A percentile compares a stretch with the other conserved stretches of the same genome.
Conservation (phyloP, 768 basidiomycete genomes). For the Nidula microcarpa region DNA sequence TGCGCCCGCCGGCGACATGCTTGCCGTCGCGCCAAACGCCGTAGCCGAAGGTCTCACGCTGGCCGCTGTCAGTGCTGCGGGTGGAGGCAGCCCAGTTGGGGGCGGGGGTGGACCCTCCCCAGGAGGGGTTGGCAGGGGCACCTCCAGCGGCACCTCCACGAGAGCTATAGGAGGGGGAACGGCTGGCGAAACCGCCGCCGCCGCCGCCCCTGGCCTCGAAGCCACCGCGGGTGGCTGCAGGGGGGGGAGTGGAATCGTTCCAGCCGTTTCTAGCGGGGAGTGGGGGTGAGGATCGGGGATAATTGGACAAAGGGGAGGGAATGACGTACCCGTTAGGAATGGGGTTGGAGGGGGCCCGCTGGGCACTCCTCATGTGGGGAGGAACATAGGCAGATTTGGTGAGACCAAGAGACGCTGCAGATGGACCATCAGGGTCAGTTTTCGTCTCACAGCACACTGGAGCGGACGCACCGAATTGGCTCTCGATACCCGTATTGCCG, state of each 20-base stretch:
- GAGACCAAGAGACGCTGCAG: slow-evolving; percentile 71
- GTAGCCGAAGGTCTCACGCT: slow-evolving; percentile 53
- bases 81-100: slow-evolving; percentile 37
- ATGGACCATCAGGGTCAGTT: slow-evolving; percentile 6
- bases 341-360: slow-evolving; percentile 80
- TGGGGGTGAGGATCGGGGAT: slow-evolving; percentile 9
- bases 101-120: slow-evolving; percentile 32
- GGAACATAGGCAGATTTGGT: slow-evolving; percentile 85
- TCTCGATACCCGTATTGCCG: slow-evolving; percentile 67
- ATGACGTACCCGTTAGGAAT: slow-evolving; percentile 55
- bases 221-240: slow-evolving; percentile 39
- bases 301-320: slow-evolving; percentile 5
- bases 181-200: slow-evolving; percentile 27
- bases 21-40: slow-evolving; percentile 89
- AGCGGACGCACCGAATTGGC: slow-evolving; percentile 54
- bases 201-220: slow-evolving; percentile 39
- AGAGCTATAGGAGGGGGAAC: slow-evolving; percentile 31
- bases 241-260: slow-evolving; percentile 68
- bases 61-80: slow-evolving; percentile 33
- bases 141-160: slow-evolving; percentile 32
- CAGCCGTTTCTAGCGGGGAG: slow-evolving; percentile 54
- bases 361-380: slow-evolving; percentile 81
- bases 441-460: slow-evolving; percentile 17
- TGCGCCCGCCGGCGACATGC: slow-evolving; percentile 81
- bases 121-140: slow-evolving; percentile 31